Evolutionary conservation across 441 rosid species (phyloP).

Genomic region (Erodium texanum): DNA sequence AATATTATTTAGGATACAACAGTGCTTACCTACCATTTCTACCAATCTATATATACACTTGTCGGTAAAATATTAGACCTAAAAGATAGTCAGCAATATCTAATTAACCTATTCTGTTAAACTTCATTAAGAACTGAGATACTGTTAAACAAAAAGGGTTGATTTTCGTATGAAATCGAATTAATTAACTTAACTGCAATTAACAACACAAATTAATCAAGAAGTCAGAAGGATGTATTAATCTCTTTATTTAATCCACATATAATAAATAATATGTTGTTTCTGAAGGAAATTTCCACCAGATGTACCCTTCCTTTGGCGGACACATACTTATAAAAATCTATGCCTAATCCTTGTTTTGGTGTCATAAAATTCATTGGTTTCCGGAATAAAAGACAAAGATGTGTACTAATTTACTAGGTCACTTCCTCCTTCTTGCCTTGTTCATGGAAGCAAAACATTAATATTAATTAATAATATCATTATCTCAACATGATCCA

Average conservation of each 20-base stretch:
- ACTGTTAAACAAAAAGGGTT: neutral
- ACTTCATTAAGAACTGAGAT: neutral
- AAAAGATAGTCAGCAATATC: neutral
- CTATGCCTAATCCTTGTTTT: slow-evolving; percentile 3
- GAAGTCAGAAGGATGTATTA: neutral
- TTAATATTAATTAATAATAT: too few relatives aligned
- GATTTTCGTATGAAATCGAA: too few relatives aligned
- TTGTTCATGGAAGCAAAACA: slow-evolving; percentile 1
- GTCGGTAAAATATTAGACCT: neutral
- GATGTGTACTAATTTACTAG: neutral
- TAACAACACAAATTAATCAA: neutral
- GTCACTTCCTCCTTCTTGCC: neutral
- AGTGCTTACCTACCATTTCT: too few relatives aligned
- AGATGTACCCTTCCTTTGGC: neutral
- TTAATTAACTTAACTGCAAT: too few relatives aligned
- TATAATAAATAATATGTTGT: neutral
- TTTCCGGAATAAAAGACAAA: neutral
- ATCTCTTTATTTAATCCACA: neutral
- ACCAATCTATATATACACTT: too few relatives aligned
- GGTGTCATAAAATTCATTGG: neutral
- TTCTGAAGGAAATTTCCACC: neutral
- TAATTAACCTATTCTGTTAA: neutral
- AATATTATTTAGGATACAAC: too few relatives aligned
- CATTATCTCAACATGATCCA: neutral
- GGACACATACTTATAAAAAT: neutral